Base-by-base conservation (phyloP, 768 basidiomycete species). In the Candolleomyces eurysporus region DNA sequence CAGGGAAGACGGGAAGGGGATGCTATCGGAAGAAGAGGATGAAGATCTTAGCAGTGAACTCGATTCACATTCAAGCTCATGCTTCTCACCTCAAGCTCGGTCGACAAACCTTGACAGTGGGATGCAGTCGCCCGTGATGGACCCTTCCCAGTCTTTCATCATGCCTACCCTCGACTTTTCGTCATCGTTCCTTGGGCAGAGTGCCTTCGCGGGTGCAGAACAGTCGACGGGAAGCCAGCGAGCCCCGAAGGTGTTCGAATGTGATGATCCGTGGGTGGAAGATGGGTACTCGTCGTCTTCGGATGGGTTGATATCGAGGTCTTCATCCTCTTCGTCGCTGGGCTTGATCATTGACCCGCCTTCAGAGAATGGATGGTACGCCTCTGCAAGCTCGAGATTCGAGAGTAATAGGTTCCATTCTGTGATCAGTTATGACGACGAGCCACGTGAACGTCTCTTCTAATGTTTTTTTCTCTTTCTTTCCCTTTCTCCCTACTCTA, bases 151-250 rank as follows among this genome's bases (percentile, higher is more conserved):
- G 19, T 90, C 90, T 3, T 83, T 95, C 61, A 73, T 94, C 11
- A 75, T 93, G n/a, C 91, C 92, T 5, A 89, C 85, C 1, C 79
- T 92, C 57, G 90, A 92, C 69, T 82, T 90, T 64, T 89, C 89
- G 0, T 81, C 85, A 5, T 73, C 78, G 8, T 82, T 81, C 69
- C 60, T 73, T 46, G 71, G 64, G 10, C 65, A 64, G 45, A 58
- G 65, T 30, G 46, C 64, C 11, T 55, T 66, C 7, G 48, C 56
- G 13, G 10, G 62, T 19, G 40, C 58, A 4, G 22, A 26, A 4
- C 14, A 32, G 10, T 8, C 14, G 43, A 57, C 51, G 13, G 42
- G 49, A 1, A 48, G 62, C 16, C 64, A 62, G 16, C 63, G 60
- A 40, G 50, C 52, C 22, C 52, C 50, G 19, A 21, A 31, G 30